A percentile compares a stretch with the other conserved stretches of the same genome.
These are phyloP conservation scores for Penicillium italicum DNA, from an alignment of 2,329 filamentous ascomycete genomes.

Conservation along the genomic window DNA sequence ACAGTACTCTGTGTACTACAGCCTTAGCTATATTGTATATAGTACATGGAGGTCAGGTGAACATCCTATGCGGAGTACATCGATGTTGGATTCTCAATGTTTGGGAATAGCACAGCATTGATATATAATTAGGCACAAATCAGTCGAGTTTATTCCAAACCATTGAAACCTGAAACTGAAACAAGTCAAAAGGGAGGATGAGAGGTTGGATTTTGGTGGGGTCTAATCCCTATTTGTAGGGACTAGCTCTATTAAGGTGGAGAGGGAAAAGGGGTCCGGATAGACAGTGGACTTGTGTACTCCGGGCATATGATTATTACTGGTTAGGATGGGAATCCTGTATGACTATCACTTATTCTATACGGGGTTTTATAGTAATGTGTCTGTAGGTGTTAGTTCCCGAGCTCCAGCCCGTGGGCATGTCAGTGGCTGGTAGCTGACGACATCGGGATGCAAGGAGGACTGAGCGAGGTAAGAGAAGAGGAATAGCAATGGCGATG, in stretches of 20 bases:
- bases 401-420: neutral
- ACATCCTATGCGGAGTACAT: neutral
- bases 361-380: neutral
- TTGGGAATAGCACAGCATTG: neutral
- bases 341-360: neutral
- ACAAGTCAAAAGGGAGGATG: neutral
- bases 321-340: neutral
- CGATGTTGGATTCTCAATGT: neutral
- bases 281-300: neutral
- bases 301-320: neutral
- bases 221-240: neutral
- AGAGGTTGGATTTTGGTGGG: neutral
- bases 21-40: neutral
- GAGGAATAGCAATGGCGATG: neutral
- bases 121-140: neutral
- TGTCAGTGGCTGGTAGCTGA: conserved; percentile 10
- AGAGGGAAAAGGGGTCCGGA: neutral
- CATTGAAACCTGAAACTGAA: neutral
- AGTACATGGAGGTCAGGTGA: neutral
- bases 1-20: neutral
- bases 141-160: neutral
- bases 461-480: neutral
- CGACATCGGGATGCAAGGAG: conserved; percentile 10
- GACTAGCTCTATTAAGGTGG: neutral
- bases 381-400: neutral